phyloP scores from a whole-genome alignment of 148 eudicot genomes.

The Persicaria tinctoria region DNA sequence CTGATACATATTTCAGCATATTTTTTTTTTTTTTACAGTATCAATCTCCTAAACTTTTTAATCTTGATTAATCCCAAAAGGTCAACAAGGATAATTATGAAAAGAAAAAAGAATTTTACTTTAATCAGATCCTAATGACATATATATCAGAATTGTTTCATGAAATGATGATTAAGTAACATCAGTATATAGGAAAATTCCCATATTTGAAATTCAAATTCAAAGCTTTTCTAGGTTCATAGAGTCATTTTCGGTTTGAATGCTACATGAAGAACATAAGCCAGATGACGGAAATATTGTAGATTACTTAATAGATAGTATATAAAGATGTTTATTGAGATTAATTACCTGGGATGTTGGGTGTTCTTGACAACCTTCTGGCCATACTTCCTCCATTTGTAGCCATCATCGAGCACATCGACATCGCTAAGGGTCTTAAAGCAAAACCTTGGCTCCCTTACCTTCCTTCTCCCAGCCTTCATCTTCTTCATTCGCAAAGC shows the following conservation, averaged over 20 bases:
- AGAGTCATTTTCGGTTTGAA: too few species aligned
- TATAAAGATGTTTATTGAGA: not conserved
- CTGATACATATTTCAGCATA: not conserved
- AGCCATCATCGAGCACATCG: slow-evolving; percentile 84
- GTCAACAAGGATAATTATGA: not conserved
- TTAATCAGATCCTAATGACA: too few species aligned
- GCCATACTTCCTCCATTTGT: slow-evolving; percentile 86
- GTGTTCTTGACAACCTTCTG: slow-evolving; percentile 91
- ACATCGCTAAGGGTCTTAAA: slow-evolving; percentile 86
- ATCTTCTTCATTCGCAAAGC: slow-evolving; percentile 62
- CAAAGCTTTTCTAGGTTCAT: not conserved
- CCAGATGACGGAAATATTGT: too few species aligned
- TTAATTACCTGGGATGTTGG: slow-evolving; percentile 62
- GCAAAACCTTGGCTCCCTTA: slow-evolving; percentile 81
- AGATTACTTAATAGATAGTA: too few species aligned
- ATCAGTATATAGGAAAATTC: not conserved
- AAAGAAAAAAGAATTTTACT: too few species aligned
- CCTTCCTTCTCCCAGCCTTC: slow-evolving; percentile 60
- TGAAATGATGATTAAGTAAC: not conserved
- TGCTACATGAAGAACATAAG: too few species aligned
- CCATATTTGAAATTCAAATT: not conserved
- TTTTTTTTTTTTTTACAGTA: slow-evolving; percentile 1
- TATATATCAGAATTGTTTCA: too few species aligned
- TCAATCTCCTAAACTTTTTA: not conserved
- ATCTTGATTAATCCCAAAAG: not conserved